These are phyloP conservation scores for Gymnopilus dilepis DNA, from an alignment of 768 basidiomycete genomes.

Conservation along the genomic window DNA sequence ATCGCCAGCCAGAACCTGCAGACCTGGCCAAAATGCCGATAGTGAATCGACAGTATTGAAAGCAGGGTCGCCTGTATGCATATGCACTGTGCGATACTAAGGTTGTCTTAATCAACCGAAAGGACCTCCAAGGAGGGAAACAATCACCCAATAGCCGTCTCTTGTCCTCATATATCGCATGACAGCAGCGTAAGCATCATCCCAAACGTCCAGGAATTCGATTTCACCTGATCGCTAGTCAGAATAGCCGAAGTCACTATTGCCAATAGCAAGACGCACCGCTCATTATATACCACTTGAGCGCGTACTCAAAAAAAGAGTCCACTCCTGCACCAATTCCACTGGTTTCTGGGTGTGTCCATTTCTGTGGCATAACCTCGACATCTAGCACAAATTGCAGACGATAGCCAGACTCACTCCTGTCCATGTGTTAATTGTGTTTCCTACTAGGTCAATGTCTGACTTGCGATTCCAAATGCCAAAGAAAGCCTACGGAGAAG, in stretches of 20 bases:
- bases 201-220: constrained; percentile 84
- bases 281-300: constrained; percentile 91
- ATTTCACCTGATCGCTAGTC: constrained; percentile 62
- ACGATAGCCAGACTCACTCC: constrained; percentile 56
- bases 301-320: constrained; percentile 93
- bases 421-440: constrained; percentile 82
- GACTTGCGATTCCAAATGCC: constrained; percentile 93
- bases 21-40: constrained; percentile 96
- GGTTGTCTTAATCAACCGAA: background rate
- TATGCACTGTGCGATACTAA: constrained; percentile 87
- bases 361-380: constrained; percentile 50
- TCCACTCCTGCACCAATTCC: constrained; percentile 95
- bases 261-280: constrained; percentile 44
- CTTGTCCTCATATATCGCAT: constrained; percentile 84
- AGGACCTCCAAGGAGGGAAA: background rate
- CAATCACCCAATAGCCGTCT: constrained; percentile 86
- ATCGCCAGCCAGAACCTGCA: constrained; percentile 88
- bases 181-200: constrained; percentile 79
- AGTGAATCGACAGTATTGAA: constrained; percentile 91
- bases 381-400: background rate
- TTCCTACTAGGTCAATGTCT: constrained; percentile 84
- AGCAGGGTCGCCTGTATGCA: constrained; percentile 74
- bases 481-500: constrained; percentile 70
- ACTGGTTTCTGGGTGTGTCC: constrained; percentile 78
- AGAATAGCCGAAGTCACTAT: background rate